Conservation (phyloP, 2,329 filamentous ascomycete genomes). For the Cercospora beticola region DNA sequence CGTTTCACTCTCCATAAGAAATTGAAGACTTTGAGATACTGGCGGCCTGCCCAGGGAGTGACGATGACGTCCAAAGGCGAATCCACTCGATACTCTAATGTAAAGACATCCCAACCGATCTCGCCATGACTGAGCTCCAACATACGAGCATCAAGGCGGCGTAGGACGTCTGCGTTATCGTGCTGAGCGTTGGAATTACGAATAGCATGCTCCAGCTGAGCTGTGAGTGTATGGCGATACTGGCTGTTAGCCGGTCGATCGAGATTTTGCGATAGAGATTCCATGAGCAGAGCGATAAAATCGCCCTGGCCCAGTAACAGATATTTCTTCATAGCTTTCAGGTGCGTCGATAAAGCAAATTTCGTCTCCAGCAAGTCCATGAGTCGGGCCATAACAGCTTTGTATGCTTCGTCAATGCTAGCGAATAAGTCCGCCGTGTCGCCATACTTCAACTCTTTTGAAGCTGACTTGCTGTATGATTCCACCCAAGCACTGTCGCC, state of each 20-base stretch:
- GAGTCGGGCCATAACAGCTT: conserved; percentile 92
- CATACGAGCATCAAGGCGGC: conserved; percentile 95
- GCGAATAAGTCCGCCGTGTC: conserved; percentile 88
- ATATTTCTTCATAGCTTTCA: conserved; percentile 90
- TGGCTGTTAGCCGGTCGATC: conserved; percentile 95
- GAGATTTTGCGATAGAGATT: conserved; percentile 86
- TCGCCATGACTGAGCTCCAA: conserved; percentile 93
- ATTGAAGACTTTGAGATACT: conserved; percentile 99
- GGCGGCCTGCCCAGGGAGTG: conserved; percentile 89
- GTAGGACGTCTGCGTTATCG: conserved; percentile 86
- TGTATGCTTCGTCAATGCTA: conserved; percentile 96
- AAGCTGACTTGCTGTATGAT: conserved; percentile 87
- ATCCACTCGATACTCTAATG: conserved; percentile 96
- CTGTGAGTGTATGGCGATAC: conserved; percentile 93
- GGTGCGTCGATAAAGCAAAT: conserved; percentile 90
- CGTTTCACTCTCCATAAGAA: conserved; percentile 98
- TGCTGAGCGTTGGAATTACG: conserved; percentile 96
- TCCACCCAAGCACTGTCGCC: conserved; percentile 94
- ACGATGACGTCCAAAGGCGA: conserved; percentile 95
- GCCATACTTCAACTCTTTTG: conserved; percentile 87
- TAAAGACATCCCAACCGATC: conserved; percentile 99
- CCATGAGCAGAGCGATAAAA: conserved; percentile 96
- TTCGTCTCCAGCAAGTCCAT: conserved; percentile 93
- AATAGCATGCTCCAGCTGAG: conserved; percentile 96
- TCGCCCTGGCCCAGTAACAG: conserved; percentile 92